Conservation (phyloP, 768 basidiomycete species). For the Kwoniella bestiolae region DNA sequence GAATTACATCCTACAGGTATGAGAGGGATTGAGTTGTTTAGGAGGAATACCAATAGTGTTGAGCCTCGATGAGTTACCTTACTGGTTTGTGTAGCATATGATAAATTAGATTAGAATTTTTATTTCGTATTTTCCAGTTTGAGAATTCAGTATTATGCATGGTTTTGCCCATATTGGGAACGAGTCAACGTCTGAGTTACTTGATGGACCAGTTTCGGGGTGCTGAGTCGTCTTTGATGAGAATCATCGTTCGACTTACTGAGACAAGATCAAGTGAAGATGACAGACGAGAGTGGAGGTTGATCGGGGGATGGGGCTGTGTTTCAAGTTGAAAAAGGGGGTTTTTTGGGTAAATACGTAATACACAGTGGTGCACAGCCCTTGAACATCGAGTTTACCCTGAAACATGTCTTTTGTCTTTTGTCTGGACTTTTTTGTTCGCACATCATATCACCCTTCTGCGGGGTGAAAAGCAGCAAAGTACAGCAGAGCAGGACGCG, state of each 20-base stretch:
- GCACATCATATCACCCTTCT: neutral
- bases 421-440: neutral
- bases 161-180: no score
- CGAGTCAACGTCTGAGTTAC: no score
- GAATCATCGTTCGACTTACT: no score
- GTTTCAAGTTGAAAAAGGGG: conserved; percentile 7
- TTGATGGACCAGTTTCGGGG: no score
- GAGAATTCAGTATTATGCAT: neutral
- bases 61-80: conserved; percentile 12
- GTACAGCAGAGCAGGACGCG: neutral
- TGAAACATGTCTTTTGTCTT: neutral
- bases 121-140: no score
- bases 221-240: neutral
- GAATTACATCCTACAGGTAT: conserved; percentile 12
- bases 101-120: conserved; percentile 4
- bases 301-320: conserved; percentile 7
- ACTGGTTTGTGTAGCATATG: conserved; percentile 11
- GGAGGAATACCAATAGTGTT: conserved; percentile 15
- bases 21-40: conserved; percentile 6
- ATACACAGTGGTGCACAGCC: no score
- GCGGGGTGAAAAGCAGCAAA: neutral
- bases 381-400: neutral
- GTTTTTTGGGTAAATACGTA: neutral
- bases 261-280: no score
- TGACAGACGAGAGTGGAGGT: neutral